Evolutionary conservation across 2,329 filamentous ascomycete genomes (phyloP), one percentile per base, ranked within the genome.

Genomic region (Colletotrichum filicis): DNA sequence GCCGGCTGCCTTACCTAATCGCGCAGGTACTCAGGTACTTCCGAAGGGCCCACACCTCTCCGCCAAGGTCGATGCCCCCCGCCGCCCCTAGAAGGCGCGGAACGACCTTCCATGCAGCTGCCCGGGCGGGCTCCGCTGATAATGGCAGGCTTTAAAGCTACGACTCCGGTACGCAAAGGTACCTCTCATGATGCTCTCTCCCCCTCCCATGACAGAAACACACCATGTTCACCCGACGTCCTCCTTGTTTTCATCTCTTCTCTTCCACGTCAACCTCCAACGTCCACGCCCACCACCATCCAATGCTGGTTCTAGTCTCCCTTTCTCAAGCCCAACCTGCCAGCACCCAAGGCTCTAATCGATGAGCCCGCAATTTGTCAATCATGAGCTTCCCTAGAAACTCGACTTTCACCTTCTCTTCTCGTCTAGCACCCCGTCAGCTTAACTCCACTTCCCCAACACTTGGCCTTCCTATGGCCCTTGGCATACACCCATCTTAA

Each of bases 371-470:
- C 28, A 68, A 35, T n/a, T 46, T 60, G 56, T 46, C 69, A 56
- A 70, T 28, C 16, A 16, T 30, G 6, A 57, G 9, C 60, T 49
- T 55, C 24, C 60, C 60, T 66, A 66, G 28, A 60, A 32, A 22
- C 24, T 57, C 49, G 60, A 52, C 53, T 63, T 57, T 22, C 71
- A 73, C 71, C 71, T 73, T 70, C 71, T 73, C 46, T 73, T 73
- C 66, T 73, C 28, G 71, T 73, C 60, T 28, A 70, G 60, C 66
- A 11, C 65, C 46, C 66, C 60, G 71, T 53, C 26, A 66, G 56
- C 71, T 73, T 70, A 56, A 71, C 71, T 73, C 71, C 71, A 73
- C 66, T 60, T 66, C 60, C 60, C 61, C 66, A 57, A 73, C 66
- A 57, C 71, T 73, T 73, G 66, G 71, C 71, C 66, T 42, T 73